phyloP scores from a whole-genome alignment of 352 stramenopile genomes.

The Pythium utonaiense region DNA sequence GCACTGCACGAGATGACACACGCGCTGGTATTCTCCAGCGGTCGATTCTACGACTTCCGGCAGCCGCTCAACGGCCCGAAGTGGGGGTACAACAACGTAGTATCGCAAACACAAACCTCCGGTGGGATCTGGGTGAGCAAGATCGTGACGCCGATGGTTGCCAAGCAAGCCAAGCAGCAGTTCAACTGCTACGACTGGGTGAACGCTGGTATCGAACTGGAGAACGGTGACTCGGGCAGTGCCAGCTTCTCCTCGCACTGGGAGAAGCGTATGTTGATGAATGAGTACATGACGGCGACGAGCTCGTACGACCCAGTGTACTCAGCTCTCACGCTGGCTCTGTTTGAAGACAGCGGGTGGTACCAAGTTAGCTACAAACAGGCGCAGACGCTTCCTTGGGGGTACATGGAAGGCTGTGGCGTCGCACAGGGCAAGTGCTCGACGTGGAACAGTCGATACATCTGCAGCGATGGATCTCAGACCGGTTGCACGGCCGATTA shows the following conservation, averaged over 20 bases:
- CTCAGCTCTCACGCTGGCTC: slow-evolving; percentile 61
- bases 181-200: slow-evolving; percentile 74
- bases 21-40: slow-evolving; percentile 69
- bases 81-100: slow-evolving; percentile 68
- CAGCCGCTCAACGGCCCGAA: slow-evolving; percentile 52
- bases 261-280: slow-evolving; percentile 81
- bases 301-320: slow-evolving; percentile 73
- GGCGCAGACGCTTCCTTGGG: slow-evolving; percentile 63
- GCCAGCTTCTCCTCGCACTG: slow-evolving; percentile 68
- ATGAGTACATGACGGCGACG: slow-evolving; percentile 84
- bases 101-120: slow-evolving; percentile 36
- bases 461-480: slow-evolving; percentile 44
- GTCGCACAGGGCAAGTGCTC: slow-evolving; percentile 58
- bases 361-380: slow-evolving; percentile 67
- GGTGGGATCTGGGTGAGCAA: slow-evolving; percentile 65
- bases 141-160: slow-evolving; percentile 69
- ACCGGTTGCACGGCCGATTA: slow-evolving; percentile 59
- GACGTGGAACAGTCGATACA: slow-evolving; percentile 66
- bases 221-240: slow-evolving; percentile 66
- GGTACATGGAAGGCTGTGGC: slow-evolving; percentile 69
- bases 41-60: slow-evolving; percentile 56
- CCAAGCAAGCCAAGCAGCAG: slow-evolving; percentile 61
- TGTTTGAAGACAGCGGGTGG: slow-evolving; percentile 83
- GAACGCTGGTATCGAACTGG: slow-evolving; percentile 59
- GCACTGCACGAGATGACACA: slow-evolving; percentile 83